phyloP scores from a whole-genome alignment of 2,329 filamentous ascomycete species.

The Ascosphaera aggregata region DNA sequence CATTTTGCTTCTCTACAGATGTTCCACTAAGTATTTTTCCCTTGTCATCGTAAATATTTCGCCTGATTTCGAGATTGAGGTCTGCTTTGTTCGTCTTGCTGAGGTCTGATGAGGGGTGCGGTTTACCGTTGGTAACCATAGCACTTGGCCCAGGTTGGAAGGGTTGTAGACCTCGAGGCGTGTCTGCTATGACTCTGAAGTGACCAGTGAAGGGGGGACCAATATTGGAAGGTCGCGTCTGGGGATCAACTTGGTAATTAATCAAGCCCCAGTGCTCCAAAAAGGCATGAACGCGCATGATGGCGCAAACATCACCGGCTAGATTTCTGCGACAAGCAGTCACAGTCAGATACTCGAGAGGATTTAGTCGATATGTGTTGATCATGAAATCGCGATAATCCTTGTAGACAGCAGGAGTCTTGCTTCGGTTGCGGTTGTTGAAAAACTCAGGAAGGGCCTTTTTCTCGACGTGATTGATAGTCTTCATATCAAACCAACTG shows the following conservation, averaged over 20 bases:
- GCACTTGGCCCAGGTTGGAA: conserved; percentile 80
- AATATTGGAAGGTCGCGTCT: conserved; percentile 83
- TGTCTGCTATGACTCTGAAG: conserved; percentile 90
- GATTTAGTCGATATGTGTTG: conserved; percentile 94
- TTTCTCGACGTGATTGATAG: conserved; percentile 71
- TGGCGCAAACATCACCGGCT: conserved; percentile 92
- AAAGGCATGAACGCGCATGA: conserved; percentile 97
- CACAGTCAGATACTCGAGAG: conserved; percentile 86
- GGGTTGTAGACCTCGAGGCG: conserved; percentile 76
- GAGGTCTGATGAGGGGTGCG: conserved; percentile 47
- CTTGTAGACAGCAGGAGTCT: conserved; percentile 91
- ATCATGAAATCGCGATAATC: conserved; percentile 99
- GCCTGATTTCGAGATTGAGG: conserved; percentile 74
- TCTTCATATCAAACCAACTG: conserved; percentile 97
- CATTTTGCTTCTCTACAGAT: conserved; percentile 43
- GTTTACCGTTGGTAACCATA: conserved; percentile 36
- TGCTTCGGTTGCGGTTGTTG: conserved; percentile 94
- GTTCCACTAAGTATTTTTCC: conserved; percentile 71
- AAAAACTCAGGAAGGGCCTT: conserved; percentile 96
- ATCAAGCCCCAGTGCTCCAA: conserved; percentile 97
- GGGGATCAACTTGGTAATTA: conserved; percentile 97
- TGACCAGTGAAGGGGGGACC: conserved; percentile 94
- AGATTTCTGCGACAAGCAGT: conserved; percentile 88
- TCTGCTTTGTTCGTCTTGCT: conserved; percentile 50
- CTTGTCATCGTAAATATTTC: conserved; percentile 86